A percentile compares a stretch with the other conserved stretches of the same genome.
Conservation (phyloP, 495 filamentous ascomycete species). For the Tuber umbilicatum region DNA sequence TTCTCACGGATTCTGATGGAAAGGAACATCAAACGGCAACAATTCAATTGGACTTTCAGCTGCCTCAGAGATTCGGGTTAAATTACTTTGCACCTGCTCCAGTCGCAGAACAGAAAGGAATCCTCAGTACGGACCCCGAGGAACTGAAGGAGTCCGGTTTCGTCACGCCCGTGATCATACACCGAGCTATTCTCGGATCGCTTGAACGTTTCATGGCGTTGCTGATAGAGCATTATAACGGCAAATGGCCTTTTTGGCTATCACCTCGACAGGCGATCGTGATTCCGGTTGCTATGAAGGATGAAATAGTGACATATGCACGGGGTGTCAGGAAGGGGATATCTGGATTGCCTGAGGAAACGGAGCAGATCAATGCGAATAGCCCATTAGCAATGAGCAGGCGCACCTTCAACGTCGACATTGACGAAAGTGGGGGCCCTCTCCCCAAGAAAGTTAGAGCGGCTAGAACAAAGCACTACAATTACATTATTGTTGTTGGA, state of each 20-base stretch:
- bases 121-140: constrained; percentile 46
- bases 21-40: constrained; percentile 91
- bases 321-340: constrained; percentile 47
- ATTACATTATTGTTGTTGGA: constrained; percentile 68
- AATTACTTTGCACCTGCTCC: constrained; percentile 73
- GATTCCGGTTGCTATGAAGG: constrained; percentile 63
- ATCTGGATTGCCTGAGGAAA: constrained; percentile 41
- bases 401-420: constrained; percentile 60
- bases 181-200: constrained; percentile 80
- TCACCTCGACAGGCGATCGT: constrained; percentile 76
- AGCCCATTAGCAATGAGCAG: constrained; percentile 45
- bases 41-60: constrained; percentile 88
- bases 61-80: constrained; percentile 74
- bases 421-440: constrained; percentile 59
- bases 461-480: constrained; percentile 68
- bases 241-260: constrained; percentile 86
- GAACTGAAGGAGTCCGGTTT: constrained; percentile 48
- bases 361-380: constrained; percentile 39
- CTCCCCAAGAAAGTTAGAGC: constrained; percentile 63
- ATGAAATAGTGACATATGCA: constrained; percentile 54
- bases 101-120: constrained; percentile 55
- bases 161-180: constrained; percentile 75
- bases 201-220: constrained; percentile 82
- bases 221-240: constrained; percentile 75
- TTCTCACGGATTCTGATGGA: constrained; percentile 71